Evolutionary conservation across 2,329 filamentous ascomycete species (phyloP), one percentile per base, ranked within the genome.

Genomic region (Fusarium subtropicale): DNA sequence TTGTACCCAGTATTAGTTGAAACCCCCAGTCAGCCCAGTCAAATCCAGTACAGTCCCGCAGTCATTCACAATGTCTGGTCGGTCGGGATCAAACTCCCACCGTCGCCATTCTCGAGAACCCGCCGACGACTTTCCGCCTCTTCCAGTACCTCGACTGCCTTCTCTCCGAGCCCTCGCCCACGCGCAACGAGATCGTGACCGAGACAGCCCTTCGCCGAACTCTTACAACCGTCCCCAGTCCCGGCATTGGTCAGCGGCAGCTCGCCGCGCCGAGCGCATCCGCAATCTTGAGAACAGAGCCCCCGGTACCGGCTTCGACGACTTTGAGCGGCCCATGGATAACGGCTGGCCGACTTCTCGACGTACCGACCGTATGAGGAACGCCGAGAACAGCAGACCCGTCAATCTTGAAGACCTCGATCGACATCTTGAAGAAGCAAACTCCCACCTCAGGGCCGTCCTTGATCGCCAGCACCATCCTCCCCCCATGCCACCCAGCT

Each of bases 361-460:
- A 44, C 72, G 72, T 51, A 60, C 56, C 42, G 66, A 71, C 46
- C 76, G 74, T 51, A 65, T 73, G 53, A 76, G 76, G 57, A 51
- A 60, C 20, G 55, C 69, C 51, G 72, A 78, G 34, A 62, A 52
- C 57, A 69, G 48, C 36, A 72, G 71, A 33, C 60, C 71, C 24
- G 47, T 77, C 52, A 77, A 75, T 44, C 74, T 81, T 24, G 79
- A 80, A 18, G 79, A 82, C 42, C 69, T 81, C 10, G 78, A 81
- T 52, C 78, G 79, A 38, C 77, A 78, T 45, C 75, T 82, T 52
- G 80, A 82, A 59, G 78, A 81, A 69, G 79, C 80, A 47, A 83
- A 84, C 73, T 78, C 81, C 15, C 81, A 82, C 52, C 76, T 84
- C 20, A 77, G 81, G 11, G 78, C 81, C 8, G 72, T 85, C 31